These are phyloP conservation scores for Oryza rufipogon DNA, from an alignment of 176 grass and related monocot genomes.

Conservation along the genomic window DNA sequence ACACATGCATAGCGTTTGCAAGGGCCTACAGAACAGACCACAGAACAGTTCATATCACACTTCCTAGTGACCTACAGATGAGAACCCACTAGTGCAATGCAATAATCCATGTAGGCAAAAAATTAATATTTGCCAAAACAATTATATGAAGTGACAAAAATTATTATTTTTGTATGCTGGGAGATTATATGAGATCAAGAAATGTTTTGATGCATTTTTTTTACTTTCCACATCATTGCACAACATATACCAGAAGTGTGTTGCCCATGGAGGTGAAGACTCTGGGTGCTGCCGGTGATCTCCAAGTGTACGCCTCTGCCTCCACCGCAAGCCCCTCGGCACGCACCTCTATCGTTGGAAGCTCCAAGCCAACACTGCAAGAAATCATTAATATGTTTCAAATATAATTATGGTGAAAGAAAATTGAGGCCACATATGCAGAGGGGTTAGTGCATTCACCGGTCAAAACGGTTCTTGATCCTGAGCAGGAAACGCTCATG, in stretches of 20 bases:
- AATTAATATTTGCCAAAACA: too few relatives aligned
- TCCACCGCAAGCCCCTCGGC: constrained; percentile 51
- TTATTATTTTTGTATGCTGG: too few relatives aligned
- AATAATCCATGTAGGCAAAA: too few relatives aligned
- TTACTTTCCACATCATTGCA: too few relatives aligned
- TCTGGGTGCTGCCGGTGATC: constrained; percentile 28
- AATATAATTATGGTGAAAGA: not conserved
- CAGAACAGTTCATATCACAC: not conserved
- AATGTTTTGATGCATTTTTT: too few relatives aligned
- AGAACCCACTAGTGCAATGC: too few relatives aligned
- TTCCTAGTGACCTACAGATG: too few relatives aligned
- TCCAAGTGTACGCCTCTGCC: constrained; percentile 42
- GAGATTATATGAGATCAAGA: too few relatives aligned
- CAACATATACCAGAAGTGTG: not conserved
- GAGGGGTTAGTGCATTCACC: constrained; percentile 25
- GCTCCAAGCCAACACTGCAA: constrained; percentile 60
- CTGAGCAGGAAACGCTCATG: constrained; percentile 54
- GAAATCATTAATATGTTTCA: not conserved
- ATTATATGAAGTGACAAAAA: too few relatives aligned
- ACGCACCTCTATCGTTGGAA: constrained; percentile 63
- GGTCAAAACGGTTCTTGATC: constrained; percentile 60
- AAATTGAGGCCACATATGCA: not conserved
- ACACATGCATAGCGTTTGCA: constrained; percentile 38
- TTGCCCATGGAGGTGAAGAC: constrained; percentile 48
- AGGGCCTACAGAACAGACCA: constrained; percentile 23